Conservation (phyloP, 345 rosid species). For the Bruguiera gymnorhiza region DNA sequence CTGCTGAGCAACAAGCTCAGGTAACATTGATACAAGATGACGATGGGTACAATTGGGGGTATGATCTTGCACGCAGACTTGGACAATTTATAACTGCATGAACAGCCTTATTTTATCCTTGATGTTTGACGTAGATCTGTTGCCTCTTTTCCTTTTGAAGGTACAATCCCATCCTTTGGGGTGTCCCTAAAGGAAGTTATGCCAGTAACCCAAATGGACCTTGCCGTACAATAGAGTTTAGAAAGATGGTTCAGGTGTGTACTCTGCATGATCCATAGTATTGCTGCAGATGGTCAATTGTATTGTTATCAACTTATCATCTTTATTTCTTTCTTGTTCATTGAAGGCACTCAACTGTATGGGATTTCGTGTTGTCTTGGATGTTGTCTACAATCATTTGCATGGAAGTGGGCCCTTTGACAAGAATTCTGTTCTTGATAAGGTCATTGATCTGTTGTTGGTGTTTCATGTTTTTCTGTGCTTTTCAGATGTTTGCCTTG, state of each 20-base stretch:
- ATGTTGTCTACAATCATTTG: constrained; percentile 95
- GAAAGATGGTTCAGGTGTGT: constrained; percentile 92
- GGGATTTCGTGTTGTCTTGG: constrained; percentile 76
- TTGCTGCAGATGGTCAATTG: background rate
- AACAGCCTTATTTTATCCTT: background rate
- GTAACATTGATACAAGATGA: constrained; percentile 63
- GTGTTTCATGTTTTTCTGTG: background rate
- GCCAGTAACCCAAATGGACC: constrained; percentile 75
- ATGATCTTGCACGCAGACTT: constrained; percentile 24
- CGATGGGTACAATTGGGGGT: constrained; percentile 99
- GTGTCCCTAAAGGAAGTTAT: constrained; percentile 98
- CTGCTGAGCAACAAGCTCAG: constrained; percentile 74
- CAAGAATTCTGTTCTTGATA: constrained; percentile 82
- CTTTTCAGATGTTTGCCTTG: constrained; percentile 5
- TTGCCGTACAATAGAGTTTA: constrained; percentile 67
- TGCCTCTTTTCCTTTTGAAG: constrained; percentile 37
- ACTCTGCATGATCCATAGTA: background rate
- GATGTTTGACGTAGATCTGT: constrained; percentile 5
- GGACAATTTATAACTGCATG: background rate
- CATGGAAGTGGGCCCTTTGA: constrained; percentile 79
- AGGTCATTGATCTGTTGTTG: constrained; percentile 41
- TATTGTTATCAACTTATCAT: constrained; percentile 3
- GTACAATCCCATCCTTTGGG: constrained; percentile 96
- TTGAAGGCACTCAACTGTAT: constrained; percentile 61
- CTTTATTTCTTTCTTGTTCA: constrained; percentile 8